A percentile compares a stretch with the other conserved stretches of the same genome.
These are phyloP conservation scores for Obba rivulosa DNA, from an alignment of 768 basidiomycete genomes.

Conservation along the genomic window DNA sequence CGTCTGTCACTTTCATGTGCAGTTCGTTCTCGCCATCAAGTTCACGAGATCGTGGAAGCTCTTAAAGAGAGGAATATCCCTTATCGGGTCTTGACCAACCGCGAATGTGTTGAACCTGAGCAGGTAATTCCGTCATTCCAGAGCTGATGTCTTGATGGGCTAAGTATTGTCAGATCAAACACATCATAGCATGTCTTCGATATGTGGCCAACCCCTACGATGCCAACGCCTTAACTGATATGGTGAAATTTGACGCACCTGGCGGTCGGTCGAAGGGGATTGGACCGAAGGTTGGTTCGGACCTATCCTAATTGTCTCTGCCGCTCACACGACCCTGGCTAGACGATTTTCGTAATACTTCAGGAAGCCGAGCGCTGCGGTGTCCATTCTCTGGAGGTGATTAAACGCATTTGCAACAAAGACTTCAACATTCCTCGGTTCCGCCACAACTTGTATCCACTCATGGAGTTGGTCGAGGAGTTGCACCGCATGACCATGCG, in stretches of 20 bases:
- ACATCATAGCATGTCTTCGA: constrained; percentile 77
- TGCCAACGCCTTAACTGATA: constrained; percentile 9
- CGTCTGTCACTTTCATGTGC: no score
- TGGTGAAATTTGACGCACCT: no score
- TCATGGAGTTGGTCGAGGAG: constrained; percentile 38
- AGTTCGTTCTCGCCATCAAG: constrained; percentile 65
- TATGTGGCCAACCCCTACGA: constrained; percentile 68
- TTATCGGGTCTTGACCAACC: constrained; percentile 67
- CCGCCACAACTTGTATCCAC: no score
- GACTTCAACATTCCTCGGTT: constrained; percentile 45
- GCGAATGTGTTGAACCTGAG: constrained; percentile 72
- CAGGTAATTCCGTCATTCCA: no score
- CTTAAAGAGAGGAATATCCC: constrained; percentile 79
- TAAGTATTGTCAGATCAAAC: constrained; percentile 62
- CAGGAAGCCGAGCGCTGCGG: constrained; percentile 42
- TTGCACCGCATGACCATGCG: constrained; percentile 49
- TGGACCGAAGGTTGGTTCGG: no score
- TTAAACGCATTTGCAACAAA: constrained; percentile 60
- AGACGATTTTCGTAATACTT: no score
- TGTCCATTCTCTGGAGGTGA: constrained; percentile 49
- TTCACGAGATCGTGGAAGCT: constrained; percentile 67
- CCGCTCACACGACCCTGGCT: no score
- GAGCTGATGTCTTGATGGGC: no score
- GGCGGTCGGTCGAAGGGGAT: no score
- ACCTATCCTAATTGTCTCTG: no score